Percentiles rank a stretch among this genome's conserved stretches.
Evolutionary conservation across 2,329 filamentous ascomycete species (phyloP).

Genomic region (Ceratocystis cacaofunesta): DNA sequence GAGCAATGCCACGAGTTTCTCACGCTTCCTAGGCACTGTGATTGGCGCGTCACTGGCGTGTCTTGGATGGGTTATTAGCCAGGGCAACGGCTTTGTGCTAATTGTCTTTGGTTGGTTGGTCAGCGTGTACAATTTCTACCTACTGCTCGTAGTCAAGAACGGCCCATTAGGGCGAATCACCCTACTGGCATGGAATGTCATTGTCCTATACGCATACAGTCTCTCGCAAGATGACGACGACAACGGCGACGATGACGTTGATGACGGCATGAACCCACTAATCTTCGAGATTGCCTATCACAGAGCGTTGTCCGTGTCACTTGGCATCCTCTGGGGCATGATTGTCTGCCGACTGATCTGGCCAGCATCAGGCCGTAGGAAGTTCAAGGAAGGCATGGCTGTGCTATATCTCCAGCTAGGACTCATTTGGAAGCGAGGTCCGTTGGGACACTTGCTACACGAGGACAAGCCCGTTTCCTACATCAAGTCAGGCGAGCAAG

Average conservation of each 20-base stretch:
- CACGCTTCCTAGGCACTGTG: constrained; percentile 74
- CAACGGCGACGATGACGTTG: constrained; percentile 72
- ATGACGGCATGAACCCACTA: constrained; percentile 67
- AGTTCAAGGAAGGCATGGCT: constrained; percentile 77
- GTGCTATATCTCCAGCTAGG: constrained; percentile 91
- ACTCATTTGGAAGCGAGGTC: constrained; percentile 89
- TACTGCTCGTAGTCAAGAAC: constrained; percentile 71
- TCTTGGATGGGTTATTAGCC: constrained; percentile 60
- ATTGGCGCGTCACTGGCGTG: constrained; percentile 65
- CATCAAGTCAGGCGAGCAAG: constrained; percentile 77
- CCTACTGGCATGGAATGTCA: constrained; percentile 89
- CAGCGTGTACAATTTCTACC: constrained; percentile 71
- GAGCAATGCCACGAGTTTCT: constrained; percentile 79
- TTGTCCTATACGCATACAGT: constrained; percentile 85
- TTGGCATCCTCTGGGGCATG: constrained; percentile 83
- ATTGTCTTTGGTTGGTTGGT: constrained; percentile 70
- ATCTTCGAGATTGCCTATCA: constrained; percentile 82
- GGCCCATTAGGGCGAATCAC: constrained; percentile 88
- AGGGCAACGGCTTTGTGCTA: constrained; percentile 60
- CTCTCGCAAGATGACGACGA: constrained; percentile 66
- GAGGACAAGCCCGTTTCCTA: constrained; percentile 49
- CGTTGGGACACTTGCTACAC: constrained; percentile 57
- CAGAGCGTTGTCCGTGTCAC: constrained; percentile 70
- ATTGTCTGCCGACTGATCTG: constrained; percentile 79
- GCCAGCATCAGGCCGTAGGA: constrained; percentile 79